These are phyloP conservation scores for Termitomyces sp. DNA, from an alignment of 768 basidiomycete species.

Conservation along the genomic window DNA sequence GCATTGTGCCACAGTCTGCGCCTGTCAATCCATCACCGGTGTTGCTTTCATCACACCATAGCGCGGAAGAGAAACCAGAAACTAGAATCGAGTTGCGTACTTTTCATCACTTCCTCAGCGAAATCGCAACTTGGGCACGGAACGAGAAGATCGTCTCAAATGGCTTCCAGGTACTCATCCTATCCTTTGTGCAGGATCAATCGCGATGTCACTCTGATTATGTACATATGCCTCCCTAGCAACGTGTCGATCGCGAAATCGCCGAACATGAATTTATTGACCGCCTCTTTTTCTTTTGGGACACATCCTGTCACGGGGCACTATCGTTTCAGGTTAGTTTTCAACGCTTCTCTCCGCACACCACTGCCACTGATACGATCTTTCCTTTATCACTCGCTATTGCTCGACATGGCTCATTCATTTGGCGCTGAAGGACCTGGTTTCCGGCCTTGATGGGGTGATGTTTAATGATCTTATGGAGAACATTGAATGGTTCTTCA, in stretches of 20 bases:
- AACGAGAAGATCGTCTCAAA: slow-evolving; percentile 91
- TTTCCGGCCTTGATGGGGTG: slow-evolving; percentile 84
- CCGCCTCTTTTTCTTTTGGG: slow-evolving; percentile 94
- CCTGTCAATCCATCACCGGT: slow-evolving; percentile 42
- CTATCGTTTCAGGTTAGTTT: slow-evolving; percentile 76
- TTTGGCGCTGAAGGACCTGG: slow-evolving; percentile 61
- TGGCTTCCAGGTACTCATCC: slow-evolving; percentile 74
- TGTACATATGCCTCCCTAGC: slow-evolving; percentile 35
- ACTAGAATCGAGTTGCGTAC: slow-evolving; percentile 84
- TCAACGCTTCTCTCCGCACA: background rate
- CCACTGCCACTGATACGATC: background rate
- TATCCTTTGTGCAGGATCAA: background rate
- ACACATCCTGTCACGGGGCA: slow-evolving; percentile 73
- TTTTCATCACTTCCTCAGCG: slow-evolving; percentile 86
- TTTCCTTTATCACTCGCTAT: background rate
- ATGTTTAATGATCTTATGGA: slow-evolving; percentile 98
- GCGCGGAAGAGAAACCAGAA: slow-evolving; percentile 76
- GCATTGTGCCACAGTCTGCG: slow-evolving; percentile 66
- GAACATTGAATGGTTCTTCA: slow-evolving; percentile 99
- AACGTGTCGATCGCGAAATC: slow-evolving; percentile 84
- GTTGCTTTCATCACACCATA: slow-evolving; percentile 55
- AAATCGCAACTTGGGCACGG: slow-evolving; percentile 93
- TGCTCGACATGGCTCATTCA: background rate
- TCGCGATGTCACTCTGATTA: background rate
- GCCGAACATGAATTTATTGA: slow-evolving; percentile 97